Base-by-base conservation (phyloP, 2,329 filamentous ascomycete genomes). In the Venturia effusa region DNA sequence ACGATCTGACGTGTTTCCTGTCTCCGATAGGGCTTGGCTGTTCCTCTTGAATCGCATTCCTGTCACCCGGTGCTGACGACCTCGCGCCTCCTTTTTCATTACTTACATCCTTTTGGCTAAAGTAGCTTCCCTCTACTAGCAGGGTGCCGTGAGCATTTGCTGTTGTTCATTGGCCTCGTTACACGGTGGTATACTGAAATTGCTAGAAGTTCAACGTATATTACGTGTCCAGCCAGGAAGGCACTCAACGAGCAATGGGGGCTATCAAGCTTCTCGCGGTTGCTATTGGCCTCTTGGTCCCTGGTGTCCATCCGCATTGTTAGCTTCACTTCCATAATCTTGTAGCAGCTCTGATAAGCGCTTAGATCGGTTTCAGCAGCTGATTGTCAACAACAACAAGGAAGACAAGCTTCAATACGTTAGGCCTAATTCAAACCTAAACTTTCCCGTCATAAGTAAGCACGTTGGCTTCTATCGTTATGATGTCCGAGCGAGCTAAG, bases 321-420 rank as follows among this genome's bases (percentile, higher is more conserved):
- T 34, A 34, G 51, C 4, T 7, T 7, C 27, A 22, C 19, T 51
- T 34, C 15, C 2, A 15, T n/a, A 7, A 2, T 57, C 27, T 19
- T 13, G 5, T 7, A 57, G 30, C 30, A 57, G 51, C 8, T 32
- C 30, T 57, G n/a, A 57, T 19, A 19, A 10, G 27, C 1, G n/a
- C 34, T 30, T 61, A 75, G 73, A 76, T 66, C 74, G 74, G 59
- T 76, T 75, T 70, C 68, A 75, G 61, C 69, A 67, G 67, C 68
- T 76, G 7, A 74, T 70, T n/a, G 71, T 73, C 34, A 74, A 74
- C 65, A 72, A 72, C 40, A 66, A 64, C 13, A 72, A 74, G 66
- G 73, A 73, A 43, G 70, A 66, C 22, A 67, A 68, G 13, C 74
- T 72, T 64, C 72, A 75, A 65, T 73, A 74, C 66, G 69, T 76